Percentiles rank a stretch among this genome's conserved stretches.
Evolutionary conservation across 2,329 filamentous ascomycete genomes (phyloP).

Genomic region (Ascosphaera apis): DNA sequence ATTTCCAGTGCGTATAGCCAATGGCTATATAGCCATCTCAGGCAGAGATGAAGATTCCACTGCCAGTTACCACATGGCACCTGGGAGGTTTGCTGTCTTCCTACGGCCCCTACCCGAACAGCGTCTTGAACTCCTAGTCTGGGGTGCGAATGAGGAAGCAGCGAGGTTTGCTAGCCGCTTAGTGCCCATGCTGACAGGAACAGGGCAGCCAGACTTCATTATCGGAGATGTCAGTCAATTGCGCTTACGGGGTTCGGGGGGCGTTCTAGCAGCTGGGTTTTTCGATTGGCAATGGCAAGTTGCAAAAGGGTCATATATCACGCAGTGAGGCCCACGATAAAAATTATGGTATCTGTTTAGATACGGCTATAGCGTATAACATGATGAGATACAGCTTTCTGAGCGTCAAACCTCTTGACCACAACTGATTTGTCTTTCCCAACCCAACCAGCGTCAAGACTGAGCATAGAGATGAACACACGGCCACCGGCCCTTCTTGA

Average conservation of each 20-base stretch:
- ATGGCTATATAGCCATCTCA: constrained; percentile 5
- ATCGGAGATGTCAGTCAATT: no score
- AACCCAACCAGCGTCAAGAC: no score
- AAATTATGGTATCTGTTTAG: no score
- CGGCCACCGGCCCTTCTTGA: constrained; percentile 1
- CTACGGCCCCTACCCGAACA: constrained; percentile 25
- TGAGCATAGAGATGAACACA: no score
- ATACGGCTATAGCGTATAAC: no score
- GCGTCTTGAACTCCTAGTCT: constrained; percentile 31
- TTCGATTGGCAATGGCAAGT: constrained; percentile 32
- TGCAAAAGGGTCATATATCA: constrained; percentile 23
- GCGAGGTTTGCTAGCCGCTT: constrained; percentile 28
- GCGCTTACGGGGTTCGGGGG: constrained; percentile 28
- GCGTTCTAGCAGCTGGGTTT: constrained; percentile 30
- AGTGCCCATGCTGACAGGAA: constrained; percentile 31
- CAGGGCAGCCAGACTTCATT: constrained; percentile 34
- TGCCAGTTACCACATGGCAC: constrained; percentile 12
- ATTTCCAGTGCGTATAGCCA: constrained; percentile 11
- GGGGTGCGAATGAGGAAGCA: constrained; percentile 27
- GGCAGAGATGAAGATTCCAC: constrained; percentile 1
- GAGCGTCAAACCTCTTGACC: no score
- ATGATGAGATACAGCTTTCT: no score
- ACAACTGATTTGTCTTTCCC: no score
- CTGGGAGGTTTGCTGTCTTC: constrained; percentile 27
- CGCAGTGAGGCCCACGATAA: no score